These are phyloP conservation scores for Floccularia luteovirens DNA, from an alignment of 768 basidiomycete species.

Conservation along the genomic window DNA sequence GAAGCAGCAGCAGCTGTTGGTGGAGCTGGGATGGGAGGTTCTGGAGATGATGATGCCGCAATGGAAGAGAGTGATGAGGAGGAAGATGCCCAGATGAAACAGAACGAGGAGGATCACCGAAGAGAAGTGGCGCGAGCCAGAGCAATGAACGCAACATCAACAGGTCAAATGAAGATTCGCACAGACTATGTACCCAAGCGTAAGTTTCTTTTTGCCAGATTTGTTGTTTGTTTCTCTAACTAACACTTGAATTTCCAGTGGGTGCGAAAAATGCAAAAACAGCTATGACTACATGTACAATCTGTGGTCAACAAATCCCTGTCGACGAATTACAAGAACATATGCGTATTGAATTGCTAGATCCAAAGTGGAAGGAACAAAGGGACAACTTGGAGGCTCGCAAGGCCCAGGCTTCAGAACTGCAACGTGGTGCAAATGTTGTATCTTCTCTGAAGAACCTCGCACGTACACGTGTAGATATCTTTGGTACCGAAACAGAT, in stretches of 20 bases:
- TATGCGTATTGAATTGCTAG: conserved; percentile 95
- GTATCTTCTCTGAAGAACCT: conserved; percentile 89
- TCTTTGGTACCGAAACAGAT: conserved; percentile 92
- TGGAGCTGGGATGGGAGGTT: conserved; percentile 49
- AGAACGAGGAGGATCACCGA: conserved; percentile 64
- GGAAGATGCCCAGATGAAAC: conserved; percentile 54
- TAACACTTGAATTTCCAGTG: conserved; percentile 30
- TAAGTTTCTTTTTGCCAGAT: conserved; percentile 29
- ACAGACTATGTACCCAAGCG: conserved; percentile 95
- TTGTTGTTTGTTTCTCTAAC: conserved; percentile 2
- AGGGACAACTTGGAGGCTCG: conserved; percentile 84
- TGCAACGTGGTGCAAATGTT: conserved; percentile 89
- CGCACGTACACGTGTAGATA: conserved; percentile 92
- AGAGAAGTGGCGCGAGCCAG: conserved; percentile 71
- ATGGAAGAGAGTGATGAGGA: conserved; percentile 88
- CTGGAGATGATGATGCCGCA: conserved; percentile 52
- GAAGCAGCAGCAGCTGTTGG: conserved; percentile 79
- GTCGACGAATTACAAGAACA: conserved; percentile 96
- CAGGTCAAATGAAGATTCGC: conserved; percentile 87
- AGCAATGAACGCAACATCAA: conserved; percentile 67
- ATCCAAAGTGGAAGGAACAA: conserved; percentile 97
- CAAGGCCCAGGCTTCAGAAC: conserved; percentile 81
- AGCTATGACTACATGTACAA: conserved; percentile 80
- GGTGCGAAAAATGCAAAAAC: conserved; percentile 58
- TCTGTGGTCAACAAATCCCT: conserved; percentile 95